Evolutionary conservation across 2,329 filamentous ascomycete genomes (phyloP).

Genomic region (Ophiostoma sp.): DNA sequence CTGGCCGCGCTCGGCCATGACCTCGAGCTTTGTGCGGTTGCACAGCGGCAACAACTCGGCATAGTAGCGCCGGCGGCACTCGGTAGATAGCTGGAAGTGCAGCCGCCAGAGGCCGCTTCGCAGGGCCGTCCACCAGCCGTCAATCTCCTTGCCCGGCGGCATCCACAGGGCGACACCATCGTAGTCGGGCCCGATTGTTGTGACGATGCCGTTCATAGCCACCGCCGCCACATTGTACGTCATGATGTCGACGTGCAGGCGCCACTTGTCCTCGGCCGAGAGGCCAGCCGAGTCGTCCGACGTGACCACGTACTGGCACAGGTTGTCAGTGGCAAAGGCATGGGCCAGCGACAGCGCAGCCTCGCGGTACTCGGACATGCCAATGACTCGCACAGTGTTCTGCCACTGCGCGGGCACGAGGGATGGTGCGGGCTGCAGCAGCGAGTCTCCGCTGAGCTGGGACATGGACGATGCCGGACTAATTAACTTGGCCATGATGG

Average conservation of each 20-base stretch:
- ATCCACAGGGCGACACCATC: conserved; percentile 78
- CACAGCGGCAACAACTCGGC: conserved; percentile 69
- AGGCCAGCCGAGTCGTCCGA: conserved; percentile 56
- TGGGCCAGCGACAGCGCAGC: conserved; percentile 68
- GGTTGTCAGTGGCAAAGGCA: conserved; percentile 69
- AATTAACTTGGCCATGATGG: conserved; percentile 42
- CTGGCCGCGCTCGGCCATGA: conserved; percentile 55
- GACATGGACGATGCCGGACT: conserved; percentile 23
- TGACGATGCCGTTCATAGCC: conserved; percentile 66
- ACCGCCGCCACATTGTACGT: conserved; percentile 72
- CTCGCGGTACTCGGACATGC: conserved; percentile 62
- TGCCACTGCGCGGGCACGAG: conserved; percentile 50
- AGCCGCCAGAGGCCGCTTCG: conserved; percentile 74
- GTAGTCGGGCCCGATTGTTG: conserved; percentile 68
- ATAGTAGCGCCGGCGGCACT: conserved; percentile 71
- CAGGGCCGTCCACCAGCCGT: conserved; percentile 65
- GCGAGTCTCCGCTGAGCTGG: neutral
- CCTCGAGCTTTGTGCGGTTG: conserved; percentile 62
- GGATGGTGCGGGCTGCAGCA: conserved; percentile 31
- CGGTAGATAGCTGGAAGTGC: conserved; percentile 64
- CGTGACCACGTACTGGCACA: conserved; percentile 64
- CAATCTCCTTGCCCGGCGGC: conserved; percentile 66
- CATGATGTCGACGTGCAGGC: conserved; percentile 70
- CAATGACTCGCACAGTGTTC: conserved; percentile 56
- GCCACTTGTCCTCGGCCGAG: conserved; percentile 64